Conservation (phyloP, 1,139 yeast genomes). For the Zhuliangozyma blackwelliae region DNA sequence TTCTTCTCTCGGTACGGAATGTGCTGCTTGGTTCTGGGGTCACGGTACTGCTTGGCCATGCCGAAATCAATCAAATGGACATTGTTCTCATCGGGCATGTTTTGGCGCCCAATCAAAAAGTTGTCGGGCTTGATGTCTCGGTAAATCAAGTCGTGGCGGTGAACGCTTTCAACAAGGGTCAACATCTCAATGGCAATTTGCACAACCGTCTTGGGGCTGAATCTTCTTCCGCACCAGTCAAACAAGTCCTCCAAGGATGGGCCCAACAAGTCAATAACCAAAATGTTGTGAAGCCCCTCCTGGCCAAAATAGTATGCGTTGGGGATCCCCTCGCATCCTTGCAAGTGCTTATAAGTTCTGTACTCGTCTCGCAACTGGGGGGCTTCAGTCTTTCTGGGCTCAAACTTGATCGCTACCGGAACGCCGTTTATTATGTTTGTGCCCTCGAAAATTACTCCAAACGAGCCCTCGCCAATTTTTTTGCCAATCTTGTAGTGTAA, state of each 20-base stretch:
- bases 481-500: slow-evolving; percentile 92
- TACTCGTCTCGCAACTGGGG: slow-evolving; percentile 79
- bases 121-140: slow-evolving; percentile 78
- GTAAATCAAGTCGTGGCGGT: slow-evolving; percentile 65
- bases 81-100: slow-evolving; percentile 56
- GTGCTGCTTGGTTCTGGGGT: slow-evolving; percentile 55
- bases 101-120: slow-evolving; percentile 67
- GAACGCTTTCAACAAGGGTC: slow-evolving; percentile 59
- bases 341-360: slow-evolving; percentile 63
- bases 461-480: slow-evolving; percentile 97
- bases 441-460: slow-evolving; percentile 96
- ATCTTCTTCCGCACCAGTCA: slow-evolving; percentile 77
- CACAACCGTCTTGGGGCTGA: slow-evolving; percentile 65
- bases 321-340: slow-evolving; percentile 63
- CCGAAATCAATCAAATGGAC: slow-evolving; percentile 51
- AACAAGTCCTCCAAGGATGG: slow-evolving; percentile 76
- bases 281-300: slow-evolving; percentile 72
- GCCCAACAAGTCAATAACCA: slow-evolving; percentile 70
- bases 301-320: slow-evolving; percentile 77
- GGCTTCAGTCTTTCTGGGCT: slow-evolving; percentile 75
- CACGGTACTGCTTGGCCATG: slow-evolving; percentile 66
- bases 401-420: slow-evolving; percentile 76
- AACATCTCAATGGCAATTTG: slow-evolving; percentile 78
- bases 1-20: slow-evolving; percentile 62
- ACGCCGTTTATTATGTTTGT: slow-evolving; percentile 75